These are phyloP conservation scores for Rhizoclosmatium globosum DNA, from an alignment of 192 early-diverging fungal genomes.

Conservation along the genomic window DNA sequence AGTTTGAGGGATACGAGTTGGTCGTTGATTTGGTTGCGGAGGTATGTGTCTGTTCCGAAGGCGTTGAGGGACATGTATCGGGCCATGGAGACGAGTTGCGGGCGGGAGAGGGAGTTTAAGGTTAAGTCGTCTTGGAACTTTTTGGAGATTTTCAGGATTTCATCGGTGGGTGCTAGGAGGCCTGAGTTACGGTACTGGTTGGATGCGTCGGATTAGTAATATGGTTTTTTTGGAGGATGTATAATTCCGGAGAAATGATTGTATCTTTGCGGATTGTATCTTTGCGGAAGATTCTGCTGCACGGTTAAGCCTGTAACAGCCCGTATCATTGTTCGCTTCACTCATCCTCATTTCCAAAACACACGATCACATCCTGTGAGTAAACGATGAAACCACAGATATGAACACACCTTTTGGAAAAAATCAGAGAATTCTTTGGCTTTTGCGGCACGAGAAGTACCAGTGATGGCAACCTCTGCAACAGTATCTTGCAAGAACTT, in stretches of 20 bases:
- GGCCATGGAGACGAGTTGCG: slow-evolving; percentile 94
- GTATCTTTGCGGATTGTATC: no score
- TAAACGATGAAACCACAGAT: neutral
- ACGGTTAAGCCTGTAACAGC: no score
- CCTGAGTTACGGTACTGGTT: slow-evolving; percentile 80
- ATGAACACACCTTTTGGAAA: slow-evolving; percentile 71
- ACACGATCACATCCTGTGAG: neutral
- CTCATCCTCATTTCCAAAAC: no score
- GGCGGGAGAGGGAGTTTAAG: slow-evolving; percentile 90
- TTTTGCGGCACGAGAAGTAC: slow-evolving; percentile 53
- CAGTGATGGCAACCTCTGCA: slow-evolving; percentile 78
- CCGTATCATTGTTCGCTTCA: no score
- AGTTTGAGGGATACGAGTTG: slow-evolving; percentile 84
- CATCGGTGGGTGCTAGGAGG: slow-evolving; percentile 81
- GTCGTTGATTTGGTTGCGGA: slow-evolving; percentile 91
- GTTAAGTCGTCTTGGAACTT: slow-evolving; percentile 95
- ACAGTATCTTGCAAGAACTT: slow-evolving; percentile 96
- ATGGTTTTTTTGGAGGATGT: slow-evolving; percentile 32
- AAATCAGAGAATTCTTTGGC: slow-evolving; percentile 78
- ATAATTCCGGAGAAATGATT: neutral
- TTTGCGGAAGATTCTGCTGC: no score
- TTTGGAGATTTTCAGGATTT: slow-evolving; percentile 83
- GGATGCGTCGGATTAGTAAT: slow-evolving; percentile 39
- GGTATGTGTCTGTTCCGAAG: slow-evolving; percentile 97
- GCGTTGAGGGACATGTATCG: slow-evolving; percentile 94